Conservation (phyloP, 768 basidiomycete species). For the Suillus americanus region DNA sequence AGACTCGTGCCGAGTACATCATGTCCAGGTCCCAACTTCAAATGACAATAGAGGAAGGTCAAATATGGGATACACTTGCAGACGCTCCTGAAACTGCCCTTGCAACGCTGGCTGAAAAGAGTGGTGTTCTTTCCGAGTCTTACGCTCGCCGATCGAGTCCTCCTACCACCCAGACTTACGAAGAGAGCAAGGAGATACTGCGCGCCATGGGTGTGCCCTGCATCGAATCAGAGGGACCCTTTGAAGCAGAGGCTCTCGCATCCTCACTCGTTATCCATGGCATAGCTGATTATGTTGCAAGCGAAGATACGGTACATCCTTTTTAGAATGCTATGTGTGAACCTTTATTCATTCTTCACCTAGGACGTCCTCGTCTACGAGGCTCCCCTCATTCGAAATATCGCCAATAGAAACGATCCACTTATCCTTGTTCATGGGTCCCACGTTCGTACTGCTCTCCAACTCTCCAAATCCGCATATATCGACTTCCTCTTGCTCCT, state of each 20-base stretch:
- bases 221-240: conserved; percentile 63
- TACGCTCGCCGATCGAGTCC: conserved; percentile 61
- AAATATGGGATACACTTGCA: conserved; percentile 53
- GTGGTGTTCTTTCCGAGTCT: conserved; percentile 58
- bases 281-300: conserved; percentile 82
- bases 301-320: conserved; percentile 76
- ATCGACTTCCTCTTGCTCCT: conserved; percentile 86
- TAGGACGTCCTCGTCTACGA: conserved; percentile 84
- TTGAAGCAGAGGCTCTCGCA: conserved; percentile 87
- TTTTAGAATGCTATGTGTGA: conserved; percentile 7
- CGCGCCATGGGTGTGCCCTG: conserved; percentile 82
- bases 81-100: conserved; percentile 20
- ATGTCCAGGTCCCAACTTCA: conserved; percentile 65
- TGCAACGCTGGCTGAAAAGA: conserved; percentile 46
- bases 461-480: conserved; percentile 57
- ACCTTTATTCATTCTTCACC: conserved; percentile 7
- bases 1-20: conserved; percentile 41
- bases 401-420: conserved; percentile 60
- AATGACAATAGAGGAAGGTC: conserved; percentile 59
- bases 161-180: conserved; percentile 66
- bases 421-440: conserved; percentile 64
- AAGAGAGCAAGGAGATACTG: conserved; percentile 68
- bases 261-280: conserved; percentile 74
- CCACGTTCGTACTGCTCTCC: conserved; percentile 56
- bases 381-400: conserved; percentile 77